These are phyloP conservation scores for Fusarium torulosum DNA, from an alignment of 2,329 filamentous ascomycete genomes.

Conservation along the genomic window DNA sequence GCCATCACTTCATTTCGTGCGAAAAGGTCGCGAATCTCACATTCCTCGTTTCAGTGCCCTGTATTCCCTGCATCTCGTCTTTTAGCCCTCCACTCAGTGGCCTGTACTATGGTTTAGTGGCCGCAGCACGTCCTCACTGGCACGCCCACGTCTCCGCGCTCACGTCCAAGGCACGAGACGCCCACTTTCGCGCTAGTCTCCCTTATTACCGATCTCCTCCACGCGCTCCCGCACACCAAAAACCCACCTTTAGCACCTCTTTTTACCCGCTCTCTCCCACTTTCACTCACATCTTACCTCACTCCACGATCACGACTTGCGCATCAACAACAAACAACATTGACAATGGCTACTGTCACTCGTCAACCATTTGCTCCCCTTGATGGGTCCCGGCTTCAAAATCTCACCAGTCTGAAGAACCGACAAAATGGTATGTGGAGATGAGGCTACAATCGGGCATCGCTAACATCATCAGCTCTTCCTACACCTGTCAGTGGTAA, in stretches of 20 bases:
- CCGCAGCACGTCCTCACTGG: slow-evolving; percentile 2
- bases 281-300: slow-evolving; percentile 16
- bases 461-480: slow-evolving; percentile 54
- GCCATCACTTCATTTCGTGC: not conserved
- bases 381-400: slow-evolving; percentile 76
- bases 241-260: slow-evolving; percentile 39
- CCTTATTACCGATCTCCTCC: slow-evolving; percentile 41
- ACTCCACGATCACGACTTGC: slow-evolving; percentile 1
- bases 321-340: slow-evolving; percentile 31
- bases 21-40: slow-evolving; percentile 12
- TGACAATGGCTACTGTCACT: slow-evolving; percentile 66
- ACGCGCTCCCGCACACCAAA: slow-evolving; percentile 41
- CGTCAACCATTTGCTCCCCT: slow-evolving; percentile 83
- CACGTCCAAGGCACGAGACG: slow-evolving; percentile 36
- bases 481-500: slow-evolving; percentile 61
- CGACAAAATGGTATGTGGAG: slow-evolving; percentile 75
- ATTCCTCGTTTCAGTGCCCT: slow-evolving; percentile 26
- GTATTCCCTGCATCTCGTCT: not conserved
- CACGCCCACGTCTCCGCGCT: slow-evolving; percentile 23
- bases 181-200: slow-evolving; percentile 35
- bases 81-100: not conserved
- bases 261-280: slow-evolving; percentile 41
- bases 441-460: slow-evolving; percentile 9
- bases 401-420: slow-evolving; percentile 81
- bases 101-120: not conserved